These are phyloP conservation scores for Eragrostis tef DNA, from an alignment of 202 grass and related monocot genomes.

Conservation along the genomic window DNA sequence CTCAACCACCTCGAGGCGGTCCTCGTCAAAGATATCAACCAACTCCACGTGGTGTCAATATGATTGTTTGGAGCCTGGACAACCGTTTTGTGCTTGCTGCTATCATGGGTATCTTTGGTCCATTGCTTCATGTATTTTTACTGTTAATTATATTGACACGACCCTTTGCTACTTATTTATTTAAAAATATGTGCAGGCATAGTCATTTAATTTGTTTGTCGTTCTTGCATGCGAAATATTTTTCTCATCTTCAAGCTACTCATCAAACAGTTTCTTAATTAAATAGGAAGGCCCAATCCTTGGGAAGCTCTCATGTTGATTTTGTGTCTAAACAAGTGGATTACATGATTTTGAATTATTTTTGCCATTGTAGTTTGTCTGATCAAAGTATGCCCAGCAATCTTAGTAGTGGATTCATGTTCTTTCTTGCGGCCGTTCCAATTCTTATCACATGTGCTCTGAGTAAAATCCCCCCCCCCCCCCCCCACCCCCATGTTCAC, in stretches of 20 bases:
- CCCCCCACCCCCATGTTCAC: too few species aligned
- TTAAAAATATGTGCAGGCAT: slow-evolving; percentile 29
- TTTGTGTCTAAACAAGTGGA: neutral
- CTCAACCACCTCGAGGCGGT: slow-evolving; percentile 81
- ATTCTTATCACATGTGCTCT: too few species aligned
- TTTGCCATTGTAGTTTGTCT: neutral
- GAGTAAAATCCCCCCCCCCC: too few species aligned
- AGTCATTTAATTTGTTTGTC: slow-evolving; percentile 36
- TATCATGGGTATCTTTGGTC: slow-evolving; percentile 79
- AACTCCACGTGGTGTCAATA: slow-evolving; percentile 98
- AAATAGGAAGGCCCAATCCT: neutral
- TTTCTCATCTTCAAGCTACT: too few species aligned
- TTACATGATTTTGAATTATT: neutral
- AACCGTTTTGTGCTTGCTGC: slow-evolving; percentile 99
- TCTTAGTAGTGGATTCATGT: neutral
- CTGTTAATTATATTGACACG: slow-evolving; percentile 10
- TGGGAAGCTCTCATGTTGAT: neutral
- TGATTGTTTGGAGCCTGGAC: slow-evolving; percentile 99
- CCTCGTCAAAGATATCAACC: slow-evolving; percentile 94
- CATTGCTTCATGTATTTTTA: slow-evolving; percentile 42
- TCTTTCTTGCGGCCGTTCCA: neutral
- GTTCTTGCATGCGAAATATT: neutral
- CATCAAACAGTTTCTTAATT: too few species aligned
- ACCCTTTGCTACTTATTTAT: neutral
- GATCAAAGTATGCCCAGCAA: neutral